A percentile compares a stretch with the other conserved stretches of the same genome.
These are phyloP conservation scores for Staphylotrichum longicolle DNA, from an alignment of 495 filamentous ascomycete species.

Conservation along the genomic window DNA sequence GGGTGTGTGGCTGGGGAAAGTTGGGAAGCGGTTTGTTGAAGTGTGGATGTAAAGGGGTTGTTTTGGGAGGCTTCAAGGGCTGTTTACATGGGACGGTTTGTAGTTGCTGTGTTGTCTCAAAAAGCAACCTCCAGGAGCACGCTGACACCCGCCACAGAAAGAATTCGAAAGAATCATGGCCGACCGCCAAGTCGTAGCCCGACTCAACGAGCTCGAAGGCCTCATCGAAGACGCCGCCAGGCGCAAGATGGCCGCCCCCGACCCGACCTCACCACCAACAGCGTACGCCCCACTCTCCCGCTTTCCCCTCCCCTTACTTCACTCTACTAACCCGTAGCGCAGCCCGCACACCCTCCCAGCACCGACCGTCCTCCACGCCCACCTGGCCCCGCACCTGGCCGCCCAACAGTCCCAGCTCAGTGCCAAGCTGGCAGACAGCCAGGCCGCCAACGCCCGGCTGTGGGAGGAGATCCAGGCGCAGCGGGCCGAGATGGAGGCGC, in stretches of 20 bases:
- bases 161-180: slow-evolving; percentile 78
- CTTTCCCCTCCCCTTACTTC: not conserved
- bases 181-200: slow-evolving; percentile 65
- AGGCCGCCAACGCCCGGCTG: slow-evolving; percentile 63
- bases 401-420: slow-evolving; percentile 61
- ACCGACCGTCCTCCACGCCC: slow-evolving; percentile 61
- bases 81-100: not conserved
- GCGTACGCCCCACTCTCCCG: slow-evolving; percentile 41
- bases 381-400: slow-evolving; percentile 65
- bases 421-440: slow-evolving; percentile 56
- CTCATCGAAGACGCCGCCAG: slow-evolving; percentile 68
- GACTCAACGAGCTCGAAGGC: slow-evolving; percentile 79
- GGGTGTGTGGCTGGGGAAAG: not conserved
- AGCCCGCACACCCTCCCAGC: slow-evolving; percentile 80
- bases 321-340: slow-evolving; percentile 4
- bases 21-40: not conserved
- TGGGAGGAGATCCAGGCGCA: slow-evolving; percentile 63
- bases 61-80: not conserved
- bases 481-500: slow-evolving; percentile 66
- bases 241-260: slow-evolving; percentile 48
- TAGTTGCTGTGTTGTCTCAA: too few relatives aligned
- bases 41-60: not conserved
- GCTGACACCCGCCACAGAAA: slow-evolving; percentile 35
- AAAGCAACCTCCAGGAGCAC: too few relatives aligned
- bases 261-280: slow-evolving; percentile 29